Evolutionary conservation across 495 filamentous ascomycete genomes (phyloP).

Genomic region (Tetracladium setigerum): DNA sequence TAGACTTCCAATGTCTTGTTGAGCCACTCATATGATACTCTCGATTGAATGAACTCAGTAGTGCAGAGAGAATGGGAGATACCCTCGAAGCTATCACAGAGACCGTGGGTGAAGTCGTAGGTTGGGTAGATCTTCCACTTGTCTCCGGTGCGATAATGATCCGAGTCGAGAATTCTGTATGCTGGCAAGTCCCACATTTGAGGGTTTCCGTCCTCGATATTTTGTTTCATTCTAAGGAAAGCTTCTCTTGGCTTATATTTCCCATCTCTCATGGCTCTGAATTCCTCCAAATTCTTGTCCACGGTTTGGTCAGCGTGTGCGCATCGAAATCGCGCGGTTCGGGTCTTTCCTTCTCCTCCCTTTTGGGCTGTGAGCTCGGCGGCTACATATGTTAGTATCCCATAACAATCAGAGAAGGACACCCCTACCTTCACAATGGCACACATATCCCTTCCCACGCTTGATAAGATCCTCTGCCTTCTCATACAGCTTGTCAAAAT

Average conservation of each 20-base stretch:
- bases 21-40: conserved; percentile 77
- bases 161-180: conserved; percentile 52
- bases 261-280: conserved; percentile 85
- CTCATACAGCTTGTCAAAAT: conserved; percentile 83
- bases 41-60: conserved; percentile 65
- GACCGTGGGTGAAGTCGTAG: conserved; percentile 75
- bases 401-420: neutral
- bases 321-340: conserved; percentile 66
- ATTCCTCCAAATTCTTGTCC: conserved; percentile 73
- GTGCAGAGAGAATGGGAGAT: conserved; percentile 81
- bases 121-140: conserved; percentile 78
- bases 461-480: conserved; percentile 79
- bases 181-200: conserved; percentile 60
- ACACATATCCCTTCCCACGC: conserved; percentile 65
- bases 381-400: conserved; percentile 25
- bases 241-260: conserved; percentile 84
- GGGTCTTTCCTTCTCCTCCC: conserved; percentile 55
- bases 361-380: conserved; percentile 77
- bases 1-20: conserved; percentile 61
- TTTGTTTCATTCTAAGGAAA: conserved; percentile 88
- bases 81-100: conserved; percentile 73
- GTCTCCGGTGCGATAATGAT: conserved; percentile 54
- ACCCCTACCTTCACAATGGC: conserved; percentile 30
- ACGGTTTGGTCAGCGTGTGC: conserved; percentile 64
- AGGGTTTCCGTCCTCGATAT: conserved; percentile 40